Evolutionary conservation across 768 basidiomycete genomes (phyloP), one percentile per base, ranked within the genome.

Genomic region (Punctularia strigosozonata): DNA sequence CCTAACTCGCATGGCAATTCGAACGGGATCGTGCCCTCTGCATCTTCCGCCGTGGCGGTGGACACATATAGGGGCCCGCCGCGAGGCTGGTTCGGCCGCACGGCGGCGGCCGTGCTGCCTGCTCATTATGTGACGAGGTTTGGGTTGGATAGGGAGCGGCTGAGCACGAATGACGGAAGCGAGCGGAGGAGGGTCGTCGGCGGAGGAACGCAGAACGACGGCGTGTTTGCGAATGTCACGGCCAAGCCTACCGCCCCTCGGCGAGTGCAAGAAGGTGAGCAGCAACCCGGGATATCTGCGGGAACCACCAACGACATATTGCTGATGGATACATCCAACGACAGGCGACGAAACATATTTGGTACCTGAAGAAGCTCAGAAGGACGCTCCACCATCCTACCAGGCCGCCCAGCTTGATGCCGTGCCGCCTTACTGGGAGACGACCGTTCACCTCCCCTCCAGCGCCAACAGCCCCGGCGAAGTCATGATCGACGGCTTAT

Each of bases 371-470:
- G 83, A 89, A 36, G 60, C 75, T 5, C 74, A 83, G 48, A 76
- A 81, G 41, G 82, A 92, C 42, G 77, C 80, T 0, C 90, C 92
- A 4, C 95, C 95, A 1, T 84, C 92, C 6, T 98, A 99, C 57
- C 80, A 87, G 12, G 69, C 77, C 22, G 95, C 95, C 7, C 80
- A 92, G 54, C 79, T 85, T 13, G 95, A 99, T 58, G 78, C 89
- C n/a, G 91, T 90, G 5, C 95, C 95, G 4, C 86, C 91, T 1
- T 99, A 99, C 60, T 97, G 90, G 78, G 94, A 97, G 48, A 95
- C 89, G 2, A 92, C 89, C 2, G 76, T 98, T n/a, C 87, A 97
- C 55, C 80, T 92, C 5, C 90, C 92, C 6, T 78, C 74, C 45
- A 58, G 75, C 13, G 64, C 78, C 13, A 71, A 74, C 45, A 59